Base-by-base conservation (phyloP, 345 rosid species). In the Eucalyptus sideroxylon region DNA sequence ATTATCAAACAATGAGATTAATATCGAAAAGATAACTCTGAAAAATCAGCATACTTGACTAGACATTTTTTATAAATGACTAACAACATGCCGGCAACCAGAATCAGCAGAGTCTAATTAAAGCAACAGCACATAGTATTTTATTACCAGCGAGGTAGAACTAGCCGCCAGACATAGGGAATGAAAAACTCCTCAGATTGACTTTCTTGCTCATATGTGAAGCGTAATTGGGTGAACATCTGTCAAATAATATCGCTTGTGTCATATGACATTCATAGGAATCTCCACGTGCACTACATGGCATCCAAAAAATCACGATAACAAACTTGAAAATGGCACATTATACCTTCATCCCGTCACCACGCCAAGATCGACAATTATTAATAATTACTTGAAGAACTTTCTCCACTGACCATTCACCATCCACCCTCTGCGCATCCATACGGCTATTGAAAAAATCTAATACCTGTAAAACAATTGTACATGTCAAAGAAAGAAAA, bases 121-220 rank as follows among this genome's bases (percentile, higher is more conserved):
- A 77, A 44, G 82, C 82, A 27, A 26, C 87, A 34, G 26, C 40
- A 72, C 45, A 72, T 42, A 42, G 83, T 37, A 86, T 24, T 50
- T 37, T 26, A 31, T 72, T 95, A 98, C 99, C 99, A 89, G 90
- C 90, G 92, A 60, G 97, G 93, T 50, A 97, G 89, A 62, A 95
- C 95, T 56, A 98, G 93, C 89, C 93, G 97, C 99, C 99, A 98
- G 72, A 98, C 93, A 59, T 97, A 98, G 87, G 99, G 99, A 83
- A 96, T 95, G 88, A 98, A 98, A 92, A 98, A 98, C 93, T 97
- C 99, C 93, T 98, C 99, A 1, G 99, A 97, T 90, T 98, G 97
- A 90, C 98, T 95, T 94, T 98, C 99, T 96, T 98, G 99, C 89
- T 98, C 99, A 45, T 98, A 98, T 37, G 99, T 97, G 93, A 98